phyloP scores from a whole-genome alignment of 208 protist genomes.

The Acanthamoeba lugdunensis region DNA sequence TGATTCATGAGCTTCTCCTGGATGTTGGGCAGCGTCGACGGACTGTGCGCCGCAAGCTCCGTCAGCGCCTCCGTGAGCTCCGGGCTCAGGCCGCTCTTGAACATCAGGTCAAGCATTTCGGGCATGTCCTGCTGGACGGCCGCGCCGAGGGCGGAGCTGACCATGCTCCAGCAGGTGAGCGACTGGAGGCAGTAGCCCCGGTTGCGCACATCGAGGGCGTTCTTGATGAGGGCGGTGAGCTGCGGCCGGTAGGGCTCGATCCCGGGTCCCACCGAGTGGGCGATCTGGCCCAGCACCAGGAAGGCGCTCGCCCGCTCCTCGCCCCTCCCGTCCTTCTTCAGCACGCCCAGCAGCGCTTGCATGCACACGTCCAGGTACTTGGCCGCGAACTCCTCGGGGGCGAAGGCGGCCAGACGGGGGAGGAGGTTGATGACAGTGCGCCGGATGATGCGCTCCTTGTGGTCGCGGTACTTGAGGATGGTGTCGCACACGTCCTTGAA shows the following conservation, averaged over 20 bases:
- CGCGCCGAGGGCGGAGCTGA: conserved; percentile 79
- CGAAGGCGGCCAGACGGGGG: conserved; percentile 83
- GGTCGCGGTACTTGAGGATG: conserved; percentile 82
- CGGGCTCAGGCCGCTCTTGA: conserved; percentile 72
- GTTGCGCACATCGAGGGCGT: conserved; percentile 66
- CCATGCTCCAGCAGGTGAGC: conserved; percentile 84
- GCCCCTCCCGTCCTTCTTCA: conserved; percentile 26
- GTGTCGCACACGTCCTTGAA: conserved; percentile 84
- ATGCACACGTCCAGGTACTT: conserved; percentile 75
- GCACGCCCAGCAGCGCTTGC: conserved; percentile 24
- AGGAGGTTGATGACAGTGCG: conserved; percentile 82
- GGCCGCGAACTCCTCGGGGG: conserved; percentile 73
- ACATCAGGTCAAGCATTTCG: conserved; percentile 76
- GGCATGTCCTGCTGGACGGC: conserved; percentile 73
- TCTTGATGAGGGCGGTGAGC: conserved; percentile 76
- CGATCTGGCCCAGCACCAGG: conserved; percentile 83
- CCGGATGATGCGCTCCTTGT: conserved; percentile 80
- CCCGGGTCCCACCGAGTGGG: conserved; percentile 74
- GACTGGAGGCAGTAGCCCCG: conserved; percentile 77
- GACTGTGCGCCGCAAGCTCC: conserved; percentile 81
- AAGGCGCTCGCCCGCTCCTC: conserved; percentile 80
- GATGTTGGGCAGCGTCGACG: conserved; percentile 81
- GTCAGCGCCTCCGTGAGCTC: conserved; percentile 77
- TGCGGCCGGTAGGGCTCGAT: conserved; percentile 82
- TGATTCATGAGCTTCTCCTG: conserved; percentile 78